Base-by-base conservation (phyloP, 345 rosid genomes). In the Rhizophora apiculata region DNA sequence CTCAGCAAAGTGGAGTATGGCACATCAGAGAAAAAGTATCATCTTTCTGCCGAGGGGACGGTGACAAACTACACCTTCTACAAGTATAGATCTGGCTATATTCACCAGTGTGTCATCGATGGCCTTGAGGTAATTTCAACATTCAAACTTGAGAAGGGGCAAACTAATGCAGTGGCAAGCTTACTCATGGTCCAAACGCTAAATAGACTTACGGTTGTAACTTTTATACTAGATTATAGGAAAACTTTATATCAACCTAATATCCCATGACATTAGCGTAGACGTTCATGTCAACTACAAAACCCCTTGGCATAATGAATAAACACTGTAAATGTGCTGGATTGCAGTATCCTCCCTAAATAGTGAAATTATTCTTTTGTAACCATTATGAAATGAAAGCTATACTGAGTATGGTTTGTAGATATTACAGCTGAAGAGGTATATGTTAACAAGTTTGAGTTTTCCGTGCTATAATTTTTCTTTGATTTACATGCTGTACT, bases 1-100 rank as follows among this genome's bases (percentile, higher is more conserved):
- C 66, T 79, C 18, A 83, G 83, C 74, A 75, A 68, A 74, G 92
- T 90, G 46, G 82, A 76, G 63, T 95, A 85, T 75, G 96, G 97
- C 39, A 57, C 75, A 4, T 79, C 85, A 1, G 71, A 70, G 53
- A 75, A 82, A 32, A 84, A 77, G 3, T 82, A 86, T 77, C 85
- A 78, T 53, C 83, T 74, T 65, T 69, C 83, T 60, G 97, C 94
- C 53, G 64, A 85, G 67, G 98, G 98, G 62, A 86, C 75, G 0
- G 54, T 67, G 73, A 58, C 74, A 32, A 92, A 88, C 83, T 92
- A 95, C 68, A 83, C 96, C 34, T 92, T 92, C 75, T 86, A 84
- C 72, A 68, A 85, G 32, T 95, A 95, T 62, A 85, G 79, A 66
- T 95, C 98, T 63, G 99, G 99, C 13, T 89, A 86, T 74, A 87